Evolutionary conservation across 2,329 filamentous ascomycete species (phyloP), one percentile per base, ranked within the genome.

Genomic region (Colletotrichum liriopes): DNA sequence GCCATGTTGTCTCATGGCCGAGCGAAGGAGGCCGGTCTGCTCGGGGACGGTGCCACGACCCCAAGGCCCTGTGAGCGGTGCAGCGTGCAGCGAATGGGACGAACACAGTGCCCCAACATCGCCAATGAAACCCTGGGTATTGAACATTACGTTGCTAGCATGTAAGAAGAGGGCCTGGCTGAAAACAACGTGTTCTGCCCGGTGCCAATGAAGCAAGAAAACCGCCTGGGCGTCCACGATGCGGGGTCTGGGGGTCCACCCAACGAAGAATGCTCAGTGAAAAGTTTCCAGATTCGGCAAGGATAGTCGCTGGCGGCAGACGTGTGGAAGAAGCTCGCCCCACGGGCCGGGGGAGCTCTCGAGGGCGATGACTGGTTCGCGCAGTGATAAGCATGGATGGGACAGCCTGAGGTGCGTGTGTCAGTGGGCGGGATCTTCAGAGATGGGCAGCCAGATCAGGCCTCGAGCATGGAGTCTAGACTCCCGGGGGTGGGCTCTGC

Each of bases 281-380:
- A 64, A 64, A 64, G 23, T 64, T 64, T n/a, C 61, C 61, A 52
- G n/a, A 43, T 64, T 11, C 43, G 49, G 61, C 32, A 64, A 54
- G 47, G 37, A 64, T 43, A 52, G 32, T 41, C 49, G 49, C 43
- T 32, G 41, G 35, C 20, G 23, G 7, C 18, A 52, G 35, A 23
- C 41, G 29, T 41, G 35, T 63, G 60, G 16, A 16, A 45, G 39
- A 60, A n/a, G 20, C 11, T 32, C 16, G 8, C 41, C 12, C 56
- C 56, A 35, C 41, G 6, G 23, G 23, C 60, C 32, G 47, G 60
- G 60, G 47, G 60, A 51, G 43, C 43, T n/a, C 20, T 47, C 18
- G 45, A 62, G 59, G 29, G 45, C 11, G 14, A 26, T 39, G 12
- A 37, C 29, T 62, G 59, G 43, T 49, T 29, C 35, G 3, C 16